Evolutionary conservation across 352 stramenopile species (phyloP), one percentile per base, ranked within the genome.

Genomic region (Globisporangium ultimum): DNA sequence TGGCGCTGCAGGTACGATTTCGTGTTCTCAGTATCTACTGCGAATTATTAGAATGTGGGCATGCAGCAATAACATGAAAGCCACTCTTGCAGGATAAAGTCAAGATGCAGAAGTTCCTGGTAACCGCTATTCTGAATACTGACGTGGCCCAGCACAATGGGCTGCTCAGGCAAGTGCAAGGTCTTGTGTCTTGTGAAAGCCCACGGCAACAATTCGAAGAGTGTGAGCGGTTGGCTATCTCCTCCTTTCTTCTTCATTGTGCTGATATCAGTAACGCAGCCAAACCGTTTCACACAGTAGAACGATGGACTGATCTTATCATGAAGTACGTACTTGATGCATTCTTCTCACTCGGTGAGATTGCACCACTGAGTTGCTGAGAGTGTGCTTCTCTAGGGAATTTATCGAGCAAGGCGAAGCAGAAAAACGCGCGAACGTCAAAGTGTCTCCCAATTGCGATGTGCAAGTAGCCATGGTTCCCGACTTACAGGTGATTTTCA

Each of bases 211-310:
- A 58, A n/a, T 36, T 34, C 14, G 28, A 53, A 38, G 15, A 61
- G n/a, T 47, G 67, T 43, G 51, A 36, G 11, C 50, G 54, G 21
- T 13, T 59, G 22, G 40, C 36, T 9, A 47, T 72, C 22, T 55
- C 54, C n/a, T 64, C 62, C 15, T 73, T 73, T 48, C 36, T 73
- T 18, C 55, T 73, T 17, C 66, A 73, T n/a, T 70, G 66, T 14
- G 66, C 66, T n/a, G 63, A 73, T 28, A 60, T 73, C 22, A 73
- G 63, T 43, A 73, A 70, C 45, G 58, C 58, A 14, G 43, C 63
- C 12, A 73, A 73, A 41, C 66, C 66, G 6, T 68, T 68, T 17
- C 17, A 61, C 18, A 62, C 61, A 17, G 62, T 63, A 10, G 21
- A 64, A 36, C 66, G 52, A 1, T 73, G 66, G 66, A 66, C 66